Evolutionary conservation across 2,329 filamentous ascomycete genomes (phyloP).

Genomic region (Botrytis tulipae): DNA sequence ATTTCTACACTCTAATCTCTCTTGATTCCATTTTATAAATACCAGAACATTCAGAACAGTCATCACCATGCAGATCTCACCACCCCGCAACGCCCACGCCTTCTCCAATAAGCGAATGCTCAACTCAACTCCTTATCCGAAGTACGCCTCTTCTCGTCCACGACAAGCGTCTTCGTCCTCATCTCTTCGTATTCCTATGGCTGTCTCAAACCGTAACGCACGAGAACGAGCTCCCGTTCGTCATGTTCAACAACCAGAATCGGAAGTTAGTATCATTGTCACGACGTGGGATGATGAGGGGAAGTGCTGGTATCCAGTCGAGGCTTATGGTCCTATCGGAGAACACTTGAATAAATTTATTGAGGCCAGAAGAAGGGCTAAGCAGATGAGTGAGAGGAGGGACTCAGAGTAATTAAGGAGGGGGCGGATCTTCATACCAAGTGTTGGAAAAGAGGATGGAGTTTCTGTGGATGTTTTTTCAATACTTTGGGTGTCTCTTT

Average conservation of each 20-base stretch:
- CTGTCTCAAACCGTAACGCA: background rate
- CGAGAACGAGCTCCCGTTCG: constrained; percentile 16
- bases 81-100: constrained; percentile 19
- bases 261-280: constrained; percentile 24
- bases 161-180: constrained; percentile 15
- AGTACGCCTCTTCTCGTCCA: constrained; percentile 10
- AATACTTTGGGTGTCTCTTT: background rate
- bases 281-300: constrained; percentile 23
- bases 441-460: constrained; percentile 19
- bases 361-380: constrained; percentile 16
- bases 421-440: constrained; percentile 12
- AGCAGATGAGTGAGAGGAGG: constrained; percentile 11
- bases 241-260: constrained; percentile 18
- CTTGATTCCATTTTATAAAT: background rate
- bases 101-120: constrained; percentile 19
- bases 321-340: constrained; percentile 21
- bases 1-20: background rate
- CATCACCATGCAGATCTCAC: constrained; percentile 21
- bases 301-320: constrained; percentile 23
- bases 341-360: constrained; percentile 22
- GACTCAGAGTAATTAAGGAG: background rate
- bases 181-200: constrained; percentile 13
- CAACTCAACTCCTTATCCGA: constrained; percentile 8
- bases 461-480: background rate
- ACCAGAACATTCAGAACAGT: background rate